These are phyloP conservation scores for Beauveria bassiana DNA, from an alignment of 2,329 filamentous ascomycete genomes.

Conservation along the genomic window DNA sequence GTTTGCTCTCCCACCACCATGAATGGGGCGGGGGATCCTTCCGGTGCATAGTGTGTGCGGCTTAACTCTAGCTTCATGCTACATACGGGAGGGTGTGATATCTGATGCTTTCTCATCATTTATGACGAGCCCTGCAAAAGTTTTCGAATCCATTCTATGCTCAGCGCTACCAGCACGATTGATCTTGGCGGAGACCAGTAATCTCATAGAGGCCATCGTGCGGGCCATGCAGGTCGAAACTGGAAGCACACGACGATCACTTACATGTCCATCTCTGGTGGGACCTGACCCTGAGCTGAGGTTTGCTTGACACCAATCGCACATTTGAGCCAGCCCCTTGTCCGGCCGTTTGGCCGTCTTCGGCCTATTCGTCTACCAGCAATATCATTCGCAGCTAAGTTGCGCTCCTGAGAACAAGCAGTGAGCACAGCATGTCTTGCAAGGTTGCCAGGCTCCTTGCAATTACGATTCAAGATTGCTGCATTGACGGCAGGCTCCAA, in stretches of 20 bases:
- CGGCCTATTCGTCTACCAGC: neutral
- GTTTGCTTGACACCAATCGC: neutral
- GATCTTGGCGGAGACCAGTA: constrained; percentile 4
- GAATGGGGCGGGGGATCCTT: neutral
- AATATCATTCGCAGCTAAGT: neutral
- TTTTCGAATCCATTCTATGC: neutral
- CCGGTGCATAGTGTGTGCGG: neutral
- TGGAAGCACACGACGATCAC: constrained; percentile 10
- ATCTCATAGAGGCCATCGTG: constrained; percentile 1
- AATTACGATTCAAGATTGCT: constrained; percentile 1
- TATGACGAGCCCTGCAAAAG: neutral
- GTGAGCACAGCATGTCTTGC: neutral
- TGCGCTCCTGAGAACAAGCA: neutral
- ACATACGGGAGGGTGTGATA: neutral
- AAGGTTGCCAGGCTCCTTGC: neutral
- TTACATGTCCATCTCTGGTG: constrained; percentile 6
- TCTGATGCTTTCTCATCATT: constrained; percentile 4
- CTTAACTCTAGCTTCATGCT: neutral
- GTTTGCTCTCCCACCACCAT: neutral
- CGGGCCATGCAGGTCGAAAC: constrained; percentile 4
- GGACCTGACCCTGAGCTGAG: constrained; percentile 6
- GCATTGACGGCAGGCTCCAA: neutral
- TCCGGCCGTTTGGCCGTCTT: constrained; percentile 1
- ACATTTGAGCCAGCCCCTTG: neutral
- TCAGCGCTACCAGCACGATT: neutral